Percentiles rank a stretch among this genome's conserved stretches.
Evolutionary conservation across 1,284 basidiomycete genomes (phyloP).

Genomic region (Trametes versicolor): DNA sequence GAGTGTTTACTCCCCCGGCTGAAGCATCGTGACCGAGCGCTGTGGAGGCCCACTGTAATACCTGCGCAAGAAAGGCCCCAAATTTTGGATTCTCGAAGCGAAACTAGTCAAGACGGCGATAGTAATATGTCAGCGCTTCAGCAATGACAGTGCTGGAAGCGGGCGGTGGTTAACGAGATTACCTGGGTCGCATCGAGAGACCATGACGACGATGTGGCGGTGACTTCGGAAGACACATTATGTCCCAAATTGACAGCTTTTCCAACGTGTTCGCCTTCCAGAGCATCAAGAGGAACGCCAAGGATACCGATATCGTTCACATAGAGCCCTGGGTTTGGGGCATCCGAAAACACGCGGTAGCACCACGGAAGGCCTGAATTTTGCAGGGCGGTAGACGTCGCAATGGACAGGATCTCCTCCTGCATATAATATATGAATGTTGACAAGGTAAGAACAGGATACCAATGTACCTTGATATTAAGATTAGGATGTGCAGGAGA

Average conservation of each 20-base stretch:
- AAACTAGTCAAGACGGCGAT: not conserved
- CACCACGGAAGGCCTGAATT: not conserved
- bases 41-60: not conserved
- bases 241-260: not conserved
- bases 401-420: not conserved
- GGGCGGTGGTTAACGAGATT: no score
- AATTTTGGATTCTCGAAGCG: not conserved
- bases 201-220: not conserved
- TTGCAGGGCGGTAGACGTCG: not conserved
- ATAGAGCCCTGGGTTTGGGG: not conserved
- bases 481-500: no score
- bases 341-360: not conserved
- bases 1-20: not conserved
- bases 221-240: not conserved
- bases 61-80: not conserved
- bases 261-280: not conserved
- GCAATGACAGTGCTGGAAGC: no score
- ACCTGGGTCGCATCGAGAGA: not conserved
- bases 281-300: not conserved
- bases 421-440: no score
- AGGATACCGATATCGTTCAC: not conserved
- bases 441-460: no score
- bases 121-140: no score
- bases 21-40: not conserved
- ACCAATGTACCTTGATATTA: no score